These are phyloP conservation scores for Calocera cornea DNA, from an alignment of 768 basidiomycete species.

Conservation along the genomic window DNA sequence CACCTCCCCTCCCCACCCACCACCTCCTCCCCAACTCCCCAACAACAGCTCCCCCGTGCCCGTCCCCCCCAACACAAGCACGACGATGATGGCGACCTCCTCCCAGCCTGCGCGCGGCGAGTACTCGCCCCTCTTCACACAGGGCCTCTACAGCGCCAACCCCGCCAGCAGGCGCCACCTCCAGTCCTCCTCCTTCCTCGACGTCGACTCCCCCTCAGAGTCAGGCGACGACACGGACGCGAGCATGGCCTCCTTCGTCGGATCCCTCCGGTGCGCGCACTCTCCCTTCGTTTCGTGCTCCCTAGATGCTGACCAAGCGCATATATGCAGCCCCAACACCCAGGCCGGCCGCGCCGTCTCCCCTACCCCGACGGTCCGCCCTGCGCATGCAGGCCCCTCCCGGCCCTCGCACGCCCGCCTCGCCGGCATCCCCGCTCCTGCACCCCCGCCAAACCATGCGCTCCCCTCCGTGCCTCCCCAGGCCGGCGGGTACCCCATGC, in stretches of 20 bases:
- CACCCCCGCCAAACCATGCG: not conserved
- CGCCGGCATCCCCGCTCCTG: not conserved
- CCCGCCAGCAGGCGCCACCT: not conserved
- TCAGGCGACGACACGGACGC: conserved; percentile 2
- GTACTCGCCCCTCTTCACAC: conserved; percentile 12
- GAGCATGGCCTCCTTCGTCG: not conserved
- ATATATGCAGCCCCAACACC: not conserved
- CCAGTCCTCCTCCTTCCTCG: not conserved
- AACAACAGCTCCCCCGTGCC: not conserved
- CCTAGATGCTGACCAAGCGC: not conserved
- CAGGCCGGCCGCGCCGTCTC: not conserved
- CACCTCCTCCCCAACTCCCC: not conserved
- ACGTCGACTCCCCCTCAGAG: not conserved
- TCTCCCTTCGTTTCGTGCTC: not conserved
- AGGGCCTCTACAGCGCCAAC: conserved; percentile 8
- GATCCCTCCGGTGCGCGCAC: not conserved
- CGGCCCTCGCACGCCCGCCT: not conserved
- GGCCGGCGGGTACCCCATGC: not conserved
- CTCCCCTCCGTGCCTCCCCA: not conserved
- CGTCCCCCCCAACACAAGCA: not conserved
- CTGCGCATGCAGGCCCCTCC: not conserved
- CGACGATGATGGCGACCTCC: not conserved
- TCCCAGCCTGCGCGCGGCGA: not conserved
- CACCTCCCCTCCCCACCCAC: not conserved
- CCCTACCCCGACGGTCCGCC: not conserved